Conservation (phyloP, 106 monocot genomes). For the Posidonia australis region DNA sequence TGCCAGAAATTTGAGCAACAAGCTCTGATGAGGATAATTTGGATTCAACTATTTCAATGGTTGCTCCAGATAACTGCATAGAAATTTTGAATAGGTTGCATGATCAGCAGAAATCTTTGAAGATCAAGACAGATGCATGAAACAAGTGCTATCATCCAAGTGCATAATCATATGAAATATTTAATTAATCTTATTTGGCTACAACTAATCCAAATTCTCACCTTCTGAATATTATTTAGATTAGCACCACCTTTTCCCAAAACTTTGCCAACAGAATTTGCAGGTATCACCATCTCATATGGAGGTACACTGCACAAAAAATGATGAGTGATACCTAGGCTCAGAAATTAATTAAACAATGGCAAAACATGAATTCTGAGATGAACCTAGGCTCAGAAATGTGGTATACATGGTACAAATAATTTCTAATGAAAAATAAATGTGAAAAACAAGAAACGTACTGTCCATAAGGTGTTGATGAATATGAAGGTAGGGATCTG, state of each 20-base stretch:
- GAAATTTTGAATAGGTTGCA: neutral
- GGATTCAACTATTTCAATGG: conserved; percentile 75
- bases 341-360: neutral
- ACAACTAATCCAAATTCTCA: conserved; percentile 16
- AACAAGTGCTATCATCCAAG: too few species aligned
- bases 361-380: neutral
- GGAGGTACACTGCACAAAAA: conserved; percentile 31
- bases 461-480: conserved; percentile 50
- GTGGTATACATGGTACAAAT: neutral
- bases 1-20: conserved; percentile 80
- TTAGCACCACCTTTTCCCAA: conserved; percentile 88
- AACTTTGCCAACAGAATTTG: conserved; percentile 68
- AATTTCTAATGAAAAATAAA: neutral
- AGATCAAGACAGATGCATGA: too few species aligned
- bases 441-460: neutral
- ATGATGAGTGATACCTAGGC: neutral
- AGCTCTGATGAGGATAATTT: conserved; percentile 63
- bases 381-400: neutral
- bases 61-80: conserved; percentile 92
- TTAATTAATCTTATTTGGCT: neutral
- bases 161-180: too few species aligned
- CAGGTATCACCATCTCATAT: conserved; percentile 75
- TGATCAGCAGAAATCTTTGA: too few species aligned
- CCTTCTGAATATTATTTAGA: conserved; percentile 76
- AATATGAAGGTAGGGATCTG: conserved; percentile 47